Conservation (phyloP, 176 grass and related monocot genomes). For the Raddia guianensis region DNA sequence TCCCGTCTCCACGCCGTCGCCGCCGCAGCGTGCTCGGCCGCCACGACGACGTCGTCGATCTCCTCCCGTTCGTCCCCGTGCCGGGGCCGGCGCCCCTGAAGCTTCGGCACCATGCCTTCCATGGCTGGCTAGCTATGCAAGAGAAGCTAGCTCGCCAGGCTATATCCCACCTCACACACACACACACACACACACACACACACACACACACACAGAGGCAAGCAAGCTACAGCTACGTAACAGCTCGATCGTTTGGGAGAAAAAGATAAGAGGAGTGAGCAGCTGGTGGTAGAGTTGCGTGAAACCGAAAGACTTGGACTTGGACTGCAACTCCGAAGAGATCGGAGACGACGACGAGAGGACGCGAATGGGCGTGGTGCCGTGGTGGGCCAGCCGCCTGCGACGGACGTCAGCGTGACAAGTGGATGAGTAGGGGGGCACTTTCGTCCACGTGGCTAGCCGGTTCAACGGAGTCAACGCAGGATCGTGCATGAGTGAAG, state of each 20-base stretch:
- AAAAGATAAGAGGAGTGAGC: conserved; percentile 1
- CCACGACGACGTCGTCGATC: background rate
- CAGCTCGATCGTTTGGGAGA: background rate
- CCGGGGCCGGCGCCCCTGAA: background rate
- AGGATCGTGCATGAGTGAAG: background rate
- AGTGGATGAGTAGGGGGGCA: background rate
- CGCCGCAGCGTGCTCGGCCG: background rate
- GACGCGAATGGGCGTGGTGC: background rate
- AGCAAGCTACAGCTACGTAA: too few species aligned
- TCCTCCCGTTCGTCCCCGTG: background rate
- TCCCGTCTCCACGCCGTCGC: too few species aligned
- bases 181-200: too few species aligned
- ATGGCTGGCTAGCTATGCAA: background rate
- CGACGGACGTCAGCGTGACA: conserved; percentile 38
- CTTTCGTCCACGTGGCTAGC: conserved; percentile 21
- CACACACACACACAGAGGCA: too few species aligned
- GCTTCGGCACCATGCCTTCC: conserved; percentile 28
- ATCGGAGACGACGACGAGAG: background rate
- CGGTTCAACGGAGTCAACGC: background rate
- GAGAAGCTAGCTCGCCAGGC: background rate
- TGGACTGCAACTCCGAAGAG: background rate
- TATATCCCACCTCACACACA: too few species aligned
- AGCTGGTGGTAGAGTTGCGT: conserved; percentile 1
- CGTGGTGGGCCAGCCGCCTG: background rate
- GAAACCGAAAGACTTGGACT: conserved; percentile 46